Evolutionary conservation across 345 rosid genomes (phyloP).

Genomic region (Eucalyptus decipiens): DNA sequence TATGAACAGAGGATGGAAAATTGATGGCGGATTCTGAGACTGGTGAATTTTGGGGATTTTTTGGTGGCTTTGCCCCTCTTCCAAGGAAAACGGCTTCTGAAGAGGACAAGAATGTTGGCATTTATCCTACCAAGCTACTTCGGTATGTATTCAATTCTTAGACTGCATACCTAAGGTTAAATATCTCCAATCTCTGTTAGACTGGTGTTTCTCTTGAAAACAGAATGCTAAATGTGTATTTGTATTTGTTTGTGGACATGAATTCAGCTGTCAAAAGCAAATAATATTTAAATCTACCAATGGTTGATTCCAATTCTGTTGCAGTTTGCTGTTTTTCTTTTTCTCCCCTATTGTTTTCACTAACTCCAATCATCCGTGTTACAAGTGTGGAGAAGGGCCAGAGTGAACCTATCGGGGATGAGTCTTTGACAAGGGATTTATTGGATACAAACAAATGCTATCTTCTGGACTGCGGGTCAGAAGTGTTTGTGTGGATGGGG

Average conservation of each 20-base stretch:
- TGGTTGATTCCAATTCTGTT: background rate
- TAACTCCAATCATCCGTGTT: background rate
- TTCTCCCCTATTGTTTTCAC: background rate
- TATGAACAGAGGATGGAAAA: slow-evolving; percentile 77
- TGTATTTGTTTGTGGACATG: background rate
- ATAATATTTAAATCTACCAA: background rate
- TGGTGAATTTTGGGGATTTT: slow-evolving; percentile 96
- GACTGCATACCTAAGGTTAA: background rate
- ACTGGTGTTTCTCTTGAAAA: background rate
- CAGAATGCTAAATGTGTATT: background rate
- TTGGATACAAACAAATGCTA: slow-evolving; percentile 76
- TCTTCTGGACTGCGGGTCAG: slow-evolving; percentile 74
- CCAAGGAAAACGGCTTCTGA: slow-evolving; percentile 55
- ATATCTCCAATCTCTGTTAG: background rate
- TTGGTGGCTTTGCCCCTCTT: slow-evolving; percentile 99
- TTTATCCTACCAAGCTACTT: slow-evolving; percentile 43
- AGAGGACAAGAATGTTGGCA: slow-evolving; percentile 34
- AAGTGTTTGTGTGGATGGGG: slow-evolving; percentile 96
- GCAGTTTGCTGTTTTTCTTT: background rate
- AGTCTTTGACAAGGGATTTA: slow-evolving; percentile 63
- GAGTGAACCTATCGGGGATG: slow-evolving; percentile 54
- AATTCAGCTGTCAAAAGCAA: background rate
- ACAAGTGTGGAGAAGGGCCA: slow-evolving; percentile 83
- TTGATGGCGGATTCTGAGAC: slow-evolving; percentile 99
- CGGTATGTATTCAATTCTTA: slow-evolving; percentile 14